Base-by-base conservation (phyloP, 352 stramenopile species). In the Aphanomyces euteiches region DNA sequence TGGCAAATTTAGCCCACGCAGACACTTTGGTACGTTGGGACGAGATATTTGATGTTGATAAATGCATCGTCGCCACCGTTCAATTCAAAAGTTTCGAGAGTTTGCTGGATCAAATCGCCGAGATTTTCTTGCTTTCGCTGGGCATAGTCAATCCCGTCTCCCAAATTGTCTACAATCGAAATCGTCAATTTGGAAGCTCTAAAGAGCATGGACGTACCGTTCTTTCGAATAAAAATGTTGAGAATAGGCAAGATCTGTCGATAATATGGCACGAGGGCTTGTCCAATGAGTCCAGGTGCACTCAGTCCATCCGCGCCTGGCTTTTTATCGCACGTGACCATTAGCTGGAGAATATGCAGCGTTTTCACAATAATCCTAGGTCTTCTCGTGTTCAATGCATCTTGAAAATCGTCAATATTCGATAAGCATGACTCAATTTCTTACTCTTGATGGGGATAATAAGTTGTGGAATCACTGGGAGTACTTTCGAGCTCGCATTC, bases 31-130 rank as follows among this genome's bases (percentile, higher is more conserved):
- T 98, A 99, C 1, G 96, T 97, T 3, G 96, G 96, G 28, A 98
- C 80, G 66, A 99, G 88, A 73, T 98, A 99, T 74, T 99, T 99
- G 78, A 99, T 98, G 81, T 99, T 99, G 77, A 99, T 98, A 77
- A 99, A 99, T 4, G 96, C 96, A 76, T 99, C 92, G 74, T 98
- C 90, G 17, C 96, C 96, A 38, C 96, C 96, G 67, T 98, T 90
- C 5, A 91, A 88, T 77, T 99, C 96, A 75, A 99, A 97, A 68
- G 96, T 89, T 75, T 99, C 95, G 3, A 99, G 85, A 13, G 96
- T 99, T 73, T 99, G 92, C 79, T 97, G 90, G 60, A 99, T 98
- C 3, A 99, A 81, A 56, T 98, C 95, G 28, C 96, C 96, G 40
- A 99, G 73, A 77, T 98, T 98, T 56, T 97, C 78, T 67, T 97